Evolutionary conservation across 352 stramenopile species (phyloP).

Genomic region (Pythium oligandrum): DNA sequence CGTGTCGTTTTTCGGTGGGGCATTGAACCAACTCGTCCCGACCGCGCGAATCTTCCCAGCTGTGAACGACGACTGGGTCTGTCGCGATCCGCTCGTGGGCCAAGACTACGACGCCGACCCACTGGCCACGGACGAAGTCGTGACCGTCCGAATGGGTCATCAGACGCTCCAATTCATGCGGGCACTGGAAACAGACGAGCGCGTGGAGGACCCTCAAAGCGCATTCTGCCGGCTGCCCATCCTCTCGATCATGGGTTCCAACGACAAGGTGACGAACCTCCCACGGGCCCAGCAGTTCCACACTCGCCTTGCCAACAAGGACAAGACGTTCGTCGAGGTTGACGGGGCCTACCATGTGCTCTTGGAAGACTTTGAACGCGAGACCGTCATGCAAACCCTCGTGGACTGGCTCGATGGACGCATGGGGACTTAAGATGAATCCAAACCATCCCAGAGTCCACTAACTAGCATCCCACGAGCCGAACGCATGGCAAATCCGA

Average conservation of each 20-base stretch:
- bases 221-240: conserved; percentile 10
- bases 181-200: conserved; percentile 6
- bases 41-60: conserved; percentile 11
- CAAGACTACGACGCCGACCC: conserved; percentile 16
- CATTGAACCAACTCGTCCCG: conserved; percentile 11
- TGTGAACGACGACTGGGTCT: conserved; percentile 14
- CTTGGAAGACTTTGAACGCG: conserved; percentile 57
- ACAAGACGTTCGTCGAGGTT: conserved; percentile 64
- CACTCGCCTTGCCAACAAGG: conserved; percentile 23
- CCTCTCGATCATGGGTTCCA: conserved; percentile 14
- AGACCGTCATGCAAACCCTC: conserved; percentile 37
- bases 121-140: conserved; percentile 7
- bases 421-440: too few relatives aligned
- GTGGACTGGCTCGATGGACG: conserved; percentile 37
- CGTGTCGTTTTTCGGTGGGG: conserved; percentile 3
- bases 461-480: too few relatives aligned
- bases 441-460: too few relatives aligned
- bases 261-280: conserved; percentile 22
- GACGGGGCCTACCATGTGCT: conserved; percentile 48
- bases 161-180: conserved; percentile 14
- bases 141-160: conserved; percentile 15
- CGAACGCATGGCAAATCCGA: too few relatives aligned
- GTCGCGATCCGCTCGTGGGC: conserved; percentile 9
- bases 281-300: conserved; percentile 40
- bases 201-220: conserved; percentile 8